Evolutionary conservation across 176 grass and related monocot species (phyloP).

Genomic region (Oryza longistaminata): DNA sequence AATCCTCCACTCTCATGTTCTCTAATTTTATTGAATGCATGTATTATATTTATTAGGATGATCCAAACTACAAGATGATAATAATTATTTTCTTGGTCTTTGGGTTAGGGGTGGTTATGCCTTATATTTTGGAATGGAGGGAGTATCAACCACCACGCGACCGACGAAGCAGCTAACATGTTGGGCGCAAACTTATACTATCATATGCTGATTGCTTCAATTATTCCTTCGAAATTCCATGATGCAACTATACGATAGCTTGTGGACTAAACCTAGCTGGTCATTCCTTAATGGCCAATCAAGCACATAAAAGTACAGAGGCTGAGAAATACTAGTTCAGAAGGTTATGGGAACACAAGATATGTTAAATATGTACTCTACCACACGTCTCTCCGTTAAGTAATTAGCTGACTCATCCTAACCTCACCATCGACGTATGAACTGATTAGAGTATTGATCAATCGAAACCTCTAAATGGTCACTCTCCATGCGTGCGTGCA

Average conservation of each 20-base stretch:
- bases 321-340: background rate
- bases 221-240: background rate
- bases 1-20: too few relatives aligned
- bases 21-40: too few relatives aligned
- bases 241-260: background rate
- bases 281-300: background rate
- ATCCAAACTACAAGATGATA: too few relatives aligned
- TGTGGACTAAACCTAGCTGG: background rate
- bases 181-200: background rate
- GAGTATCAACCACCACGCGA: slow-evolving; percentile 22
- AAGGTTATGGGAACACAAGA: background rate
- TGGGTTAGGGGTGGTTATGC: too few relatives aligned
- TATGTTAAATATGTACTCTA: background rate
- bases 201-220: background rate
- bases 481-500: slow-evolving; percentile 18
- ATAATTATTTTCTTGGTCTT: too few relatives aligned
- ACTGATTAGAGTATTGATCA: background rate
- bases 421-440: background rate
- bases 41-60: too few relatives aligned
- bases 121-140: too few relatives aligned
- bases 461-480: background rate
- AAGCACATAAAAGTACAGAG: background rate
- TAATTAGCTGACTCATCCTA: background rate
- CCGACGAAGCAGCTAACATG: slow-evolving; percentile 7
- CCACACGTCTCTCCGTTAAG: background rate